Percentiles rank a stretch among this genome's conserved stretches.
phyloP scores from a whole-genome alignment of 2,329 filamentous ascomycete species.

The Aphanoascus verrucosus region DNA sequence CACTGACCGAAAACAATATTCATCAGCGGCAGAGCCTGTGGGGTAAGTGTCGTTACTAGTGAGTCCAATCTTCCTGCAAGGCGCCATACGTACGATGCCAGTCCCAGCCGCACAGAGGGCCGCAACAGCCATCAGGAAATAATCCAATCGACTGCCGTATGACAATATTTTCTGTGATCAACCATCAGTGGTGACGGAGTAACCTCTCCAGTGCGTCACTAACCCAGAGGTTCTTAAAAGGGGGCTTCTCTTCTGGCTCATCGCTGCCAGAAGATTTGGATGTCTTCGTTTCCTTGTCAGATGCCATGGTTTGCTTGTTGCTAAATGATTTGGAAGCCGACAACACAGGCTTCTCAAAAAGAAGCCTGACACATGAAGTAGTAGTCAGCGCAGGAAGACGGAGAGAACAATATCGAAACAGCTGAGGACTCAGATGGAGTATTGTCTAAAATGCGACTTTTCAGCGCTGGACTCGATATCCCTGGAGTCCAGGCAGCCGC shows the following conservation, averaged over 20 bases:
- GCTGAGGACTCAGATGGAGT: no score
- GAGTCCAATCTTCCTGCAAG: neutral
- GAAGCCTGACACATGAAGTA: no score
- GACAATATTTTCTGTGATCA: slow-evolving; percentile 19
- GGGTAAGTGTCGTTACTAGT: neutral
- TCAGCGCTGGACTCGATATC: no score
- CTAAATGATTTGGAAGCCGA: no score
- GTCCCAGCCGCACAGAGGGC: slow-evolving; percentile 20
- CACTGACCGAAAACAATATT: slow-evolving; percentile 46
- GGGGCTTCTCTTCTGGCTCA: slow-evolving; percentile 16
- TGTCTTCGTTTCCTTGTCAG: no score
- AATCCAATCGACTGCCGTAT: slow-evolving; percentile 18
- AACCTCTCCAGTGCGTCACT: neutral
- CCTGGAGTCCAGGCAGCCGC: no score
- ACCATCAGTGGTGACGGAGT: slow-evolving; percentile 4
- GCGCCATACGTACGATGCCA: slow-evolving; percentile 20
- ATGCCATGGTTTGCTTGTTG: no score
- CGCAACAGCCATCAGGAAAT: slow-evolving; percentile 17
- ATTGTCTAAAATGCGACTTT: no score
- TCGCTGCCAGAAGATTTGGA: neutral
- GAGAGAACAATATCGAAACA: no score
- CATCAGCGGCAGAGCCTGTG: slow-evolving; percentile 40
- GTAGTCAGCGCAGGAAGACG: no score
- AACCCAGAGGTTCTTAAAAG: slow-evolving; percentile 21
- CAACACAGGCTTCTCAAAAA: no score